Evolutionary conservation across 345 rosid genomes (phyloP), one percentile per base, ranked within the genome.

Genomic region (Atalantia buxifolia): DNA sequence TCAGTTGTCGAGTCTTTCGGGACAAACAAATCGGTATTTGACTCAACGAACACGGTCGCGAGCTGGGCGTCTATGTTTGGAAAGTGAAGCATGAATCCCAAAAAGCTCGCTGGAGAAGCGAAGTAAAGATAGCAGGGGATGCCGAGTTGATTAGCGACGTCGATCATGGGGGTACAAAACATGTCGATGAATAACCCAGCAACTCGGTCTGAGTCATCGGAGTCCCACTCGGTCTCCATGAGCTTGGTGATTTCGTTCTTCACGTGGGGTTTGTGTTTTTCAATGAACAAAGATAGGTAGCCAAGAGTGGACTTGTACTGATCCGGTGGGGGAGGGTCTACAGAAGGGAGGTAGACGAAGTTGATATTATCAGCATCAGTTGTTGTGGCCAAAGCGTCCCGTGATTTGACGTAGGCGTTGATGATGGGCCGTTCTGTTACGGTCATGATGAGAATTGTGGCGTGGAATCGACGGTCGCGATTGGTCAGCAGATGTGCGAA

Each of bases 51-150:
- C 63, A 78, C 85, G 19, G 63, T 16, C 0, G 64, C 71, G 18
- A 79, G 48, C 25, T 81, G 72, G 62, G 61, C 60, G 13, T 83
- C 81, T 28, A 72, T 14, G 7, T 22, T 66, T 19, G 78, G 67
- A 18, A 83, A 74, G 35, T 83, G 81, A 24, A 81, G 61, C 79
- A 75, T 79, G 45, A 83, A 72, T 61, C 84, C 86, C 38, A 87
- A 76, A 70, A 78, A 87, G n/a, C 79, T 82, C 16, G 86, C 86
- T 2, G 84, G 79, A 64, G 88, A 85, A 6, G 90, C 69, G 18
- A 75, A 83, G 75, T 69, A 85, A 40, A 87, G 82, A 67, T 83
- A 87, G 71, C 77, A 81, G 25, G 86, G 85, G 67, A 87, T 30
- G 35, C 40, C 56, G n/a, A 87, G 79, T 59, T 85, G 78, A 25